A percentile compares a stretch with the other conserved stretches of the same genome.
Conservation (phyloP, 768 basidiomycete genomes). For the Agaricus subrufescens region DNA sequence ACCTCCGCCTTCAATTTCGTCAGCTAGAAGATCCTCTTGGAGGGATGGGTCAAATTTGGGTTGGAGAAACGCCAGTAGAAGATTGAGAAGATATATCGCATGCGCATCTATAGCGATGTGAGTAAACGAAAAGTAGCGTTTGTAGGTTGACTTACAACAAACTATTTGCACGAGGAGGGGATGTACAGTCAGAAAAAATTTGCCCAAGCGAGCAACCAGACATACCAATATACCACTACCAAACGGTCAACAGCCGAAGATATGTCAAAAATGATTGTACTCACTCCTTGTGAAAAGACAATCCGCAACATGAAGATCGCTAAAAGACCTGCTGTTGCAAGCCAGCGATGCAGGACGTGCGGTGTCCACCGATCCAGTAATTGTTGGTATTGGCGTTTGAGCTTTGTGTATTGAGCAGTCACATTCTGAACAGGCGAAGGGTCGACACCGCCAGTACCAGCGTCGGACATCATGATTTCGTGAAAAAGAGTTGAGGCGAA, state of each 20-base stretch:
- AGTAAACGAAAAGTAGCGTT: constrained; percentile 3
- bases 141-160: constrained; percentile 54
- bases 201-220: constrained; percentile 15
- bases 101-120: constrained; percentile 54
- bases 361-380: constrained; percentile 92
- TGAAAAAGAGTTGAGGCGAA: constrained; percentile 13
- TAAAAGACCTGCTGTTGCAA: constrained; percentile 67
- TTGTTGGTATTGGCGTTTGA: constrained; percentile 81
- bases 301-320: constrained; percentile 81
- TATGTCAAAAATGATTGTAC: constrained; percentile 23
- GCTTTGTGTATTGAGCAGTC: constrained; percentile 40
- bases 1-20: constrained; percentile 93
- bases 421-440: constrained; percentile 45
- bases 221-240: constrained; percentile 90
- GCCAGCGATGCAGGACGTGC: constrained; percentile 85
- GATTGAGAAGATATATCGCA: constrained; percentile 93
- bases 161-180: constrained; percentile 30
- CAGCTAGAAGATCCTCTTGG: constrained; percentile 88
- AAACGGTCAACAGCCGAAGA: constrained; percentile 10
- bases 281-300: constrained; percentile 83
- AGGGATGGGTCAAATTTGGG: constrained; percentile 97
- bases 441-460: constrained; percentile 40
- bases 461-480: constrained; percentile 48
- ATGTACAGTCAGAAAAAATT: neutral
- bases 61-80: constrained; percentile 95